Base-by-base conservation (phyloP, 2,329 filamentous ascomycete genomes). In the Curvularia lunata region DNA sequence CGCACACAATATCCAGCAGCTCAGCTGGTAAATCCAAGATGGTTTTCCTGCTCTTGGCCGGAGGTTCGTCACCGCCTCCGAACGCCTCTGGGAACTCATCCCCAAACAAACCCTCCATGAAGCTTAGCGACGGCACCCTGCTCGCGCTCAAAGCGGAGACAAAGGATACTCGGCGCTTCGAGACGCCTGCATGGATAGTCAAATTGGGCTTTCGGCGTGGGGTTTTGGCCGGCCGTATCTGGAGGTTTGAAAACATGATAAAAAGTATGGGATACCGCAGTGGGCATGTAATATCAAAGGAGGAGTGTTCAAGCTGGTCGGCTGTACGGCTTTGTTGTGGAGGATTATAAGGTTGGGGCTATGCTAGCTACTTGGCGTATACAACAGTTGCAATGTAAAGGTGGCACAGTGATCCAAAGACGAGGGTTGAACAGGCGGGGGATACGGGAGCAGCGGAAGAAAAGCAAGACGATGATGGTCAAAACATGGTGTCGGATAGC, bases 11-110 rank as follows among this genome's bases (percentile, higher is more conserved):
- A 3, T 57, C 54, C 25, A 70, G 46, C 8, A 70, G 41, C 34
- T 70, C 68, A 16, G 61, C 40, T 30, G 68, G 66, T 13, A 70
- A 47, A 28, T 67, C 66, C 5, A 65, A 48, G 25, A 71, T 52
- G 37, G 54, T 65, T 52, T 61, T 68, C 41, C 27, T 55, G 28
- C 57, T 66, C 48, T 59, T 68, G 34, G 41, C 54, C 18, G 49
- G 50, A 16, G 34, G 43, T 5, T 46, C 54, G 23, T 58, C 54
- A 21, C 52, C 48, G 28, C 27, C 54, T 2, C 59, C 48, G 18
- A 70, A 70, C 1, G 65, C 61, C 3, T 64, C 68, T 2, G 68
- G 68, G 21, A 69, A 70, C 8, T 70, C 68, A 1, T 68, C 65
- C 13, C 66, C 68, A 48, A 70, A 70, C 38, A 70, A 46, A 1